A percentile compares a stretch with the other conserved stretches of the same genome.
Conservation (phyloP, 345 rosid species). For the Trapa bicornis region DNA sequence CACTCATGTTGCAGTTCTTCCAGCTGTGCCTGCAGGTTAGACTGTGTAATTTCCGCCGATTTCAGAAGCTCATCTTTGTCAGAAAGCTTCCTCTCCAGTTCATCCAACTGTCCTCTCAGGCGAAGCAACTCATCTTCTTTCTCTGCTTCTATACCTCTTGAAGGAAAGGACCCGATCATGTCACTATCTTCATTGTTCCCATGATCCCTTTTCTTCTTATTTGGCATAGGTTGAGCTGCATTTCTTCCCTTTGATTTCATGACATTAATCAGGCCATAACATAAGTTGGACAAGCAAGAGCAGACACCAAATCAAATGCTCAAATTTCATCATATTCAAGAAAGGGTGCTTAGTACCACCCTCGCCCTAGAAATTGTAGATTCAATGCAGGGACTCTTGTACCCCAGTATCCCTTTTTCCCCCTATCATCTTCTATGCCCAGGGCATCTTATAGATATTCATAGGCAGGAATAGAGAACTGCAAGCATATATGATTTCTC, state of each 20-base stretch:
- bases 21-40: slow-evolving; percentile 39
- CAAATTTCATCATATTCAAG: too few relatives aligned
- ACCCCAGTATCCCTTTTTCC: too few relatives aligned
- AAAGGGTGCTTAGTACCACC: too few relatives aligned
- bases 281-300: neutral
- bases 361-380: too few relatives aligned
- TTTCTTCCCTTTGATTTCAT: slow-evolving; percentile 50
- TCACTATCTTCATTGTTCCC: slow-evolving; percentile 44
- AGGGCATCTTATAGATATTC: too few relatives aligned
- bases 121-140: slow-evolving; percentile 51
- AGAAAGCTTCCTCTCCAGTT: slow-evolving; percentile 46
- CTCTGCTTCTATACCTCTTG: slow-evolving; percentile 38
- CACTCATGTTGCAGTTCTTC: slow-evolving; percentile 45
- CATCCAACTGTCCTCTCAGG: slow-evolving; percentile 62
- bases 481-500: too few relatives aligned
- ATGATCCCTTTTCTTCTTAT: slow-evolving; percentile 53
- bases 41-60: slow-evolving; percentile 42
- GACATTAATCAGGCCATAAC: slow-evolving; percentile 18
- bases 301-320: neutral
- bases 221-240: slow-evolving; percentile 41
- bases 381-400: too few relatives aligned
- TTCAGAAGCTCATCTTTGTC: slow-evolving; percentile 86
- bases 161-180: slow-evolving; percentile 26
- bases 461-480: too few relatives aligned
- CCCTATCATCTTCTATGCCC: too few relatives aligned